phyloP scores from a whole-genome alignment of 1,284 basidiomycete species.

The Marasmius oreades region DNA sequence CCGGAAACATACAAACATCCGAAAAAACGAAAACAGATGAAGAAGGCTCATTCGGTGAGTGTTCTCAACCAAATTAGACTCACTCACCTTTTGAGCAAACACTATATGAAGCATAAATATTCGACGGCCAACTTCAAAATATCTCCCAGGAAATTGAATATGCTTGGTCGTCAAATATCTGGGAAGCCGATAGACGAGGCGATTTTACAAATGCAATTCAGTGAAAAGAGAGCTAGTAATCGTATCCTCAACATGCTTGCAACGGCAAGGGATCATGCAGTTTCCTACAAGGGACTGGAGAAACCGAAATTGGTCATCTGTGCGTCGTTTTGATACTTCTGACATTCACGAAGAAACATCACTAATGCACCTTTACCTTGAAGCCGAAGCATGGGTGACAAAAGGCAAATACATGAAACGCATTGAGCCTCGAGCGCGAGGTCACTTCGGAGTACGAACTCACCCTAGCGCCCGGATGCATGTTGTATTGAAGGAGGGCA shows the following conservation, averaged over 20 bases:
- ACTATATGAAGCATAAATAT: slow-evolving; percentile 73
- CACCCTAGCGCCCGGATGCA: slow-evolving; percentile 78
- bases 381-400: slow-evolving; percentile 91
- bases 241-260: slow-evolving; percentile 88
- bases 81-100: not conserved
- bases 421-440: slow-evolving; percentile 86
- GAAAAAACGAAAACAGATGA: slow-evolving; percentile 19
- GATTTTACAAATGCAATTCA: slow-evolving; percentile 95
- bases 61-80: not conserved
- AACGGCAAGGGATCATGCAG: slow-evolving; percentile 85
- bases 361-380: slow-evolving; percentile 7
- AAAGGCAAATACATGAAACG: slow-evolving; percentile 74
- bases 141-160: slow-evolving; percentile 88
- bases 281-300: slow-evolving; percentile 73
- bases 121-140: slow-evolving; percentile 92
- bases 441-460: slow-evolving; percentile 74
- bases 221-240: slow-evolving; percentile 83
- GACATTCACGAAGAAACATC: not conserved
- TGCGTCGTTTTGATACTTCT: slow-evolving; percentile 36
- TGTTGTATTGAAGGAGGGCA: slow-evolving; percentile 82
- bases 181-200: slow-evolving; percentile 91
- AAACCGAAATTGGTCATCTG: slow-evolving; percentile 79
- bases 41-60: slow-evolving; percentile 29
- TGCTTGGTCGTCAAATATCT: slow-evolving; percentile 83
- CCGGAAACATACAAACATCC: slow-evolving; percentile 21